phyloP scores from a whole-genome alignment of 306 rosid species.

The Styphnolobium japonicum region DNA sequence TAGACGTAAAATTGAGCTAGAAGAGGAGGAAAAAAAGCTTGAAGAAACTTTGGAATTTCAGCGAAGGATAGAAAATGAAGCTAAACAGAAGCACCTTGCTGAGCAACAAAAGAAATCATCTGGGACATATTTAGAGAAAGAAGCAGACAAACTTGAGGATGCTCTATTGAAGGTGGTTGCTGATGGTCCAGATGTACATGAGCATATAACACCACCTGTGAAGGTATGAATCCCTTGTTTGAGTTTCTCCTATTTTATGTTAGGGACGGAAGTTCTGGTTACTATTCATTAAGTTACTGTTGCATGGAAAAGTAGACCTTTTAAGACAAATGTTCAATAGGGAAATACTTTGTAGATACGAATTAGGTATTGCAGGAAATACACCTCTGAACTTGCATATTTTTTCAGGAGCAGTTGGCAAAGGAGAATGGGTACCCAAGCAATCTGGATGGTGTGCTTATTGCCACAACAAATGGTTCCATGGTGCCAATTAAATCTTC shows the following conservation, averaged over 20 bases:
- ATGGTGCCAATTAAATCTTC: slow-evolving; percentile 27
- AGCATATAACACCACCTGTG: slow-evolving; percentile 36
- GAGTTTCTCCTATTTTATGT: slow-evolving; percentile 1
- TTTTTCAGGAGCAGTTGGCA: slow-evolving; percentile 52
- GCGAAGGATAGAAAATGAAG: slow-evolving; percentile 84
- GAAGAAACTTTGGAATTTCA: slow-evolving; percentile 93
- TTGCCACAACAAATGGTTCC: slow-evolving; percentile 47
- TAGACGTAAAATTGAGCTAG: slow-evolving; percentile 75
- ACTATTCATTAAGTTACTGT: slow-evolving; percentile 14
- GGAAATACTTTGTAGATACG: slow-evolving; percentile 13
- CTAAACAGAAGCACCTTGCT: slow-evolving; percentile 89
- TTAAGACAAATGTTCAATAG: background rate
- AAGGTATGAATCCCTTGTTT: slow-evolving; percentile 43
- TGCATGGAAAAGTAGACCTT: slow-evolving; percentile 24
- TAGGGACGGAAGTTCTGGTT: background rate
- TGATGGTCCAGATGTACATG: slow-evolving; percentile 37
- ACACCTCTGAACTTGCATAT: slow-evolving; percentile 26
- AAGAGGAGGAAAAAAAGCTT: slow-evolving; percentile 90
- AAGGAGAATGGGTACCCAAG: slow-evolving; percentile 44
- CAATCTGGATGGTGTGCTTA: slow-evolving; percentile 41
- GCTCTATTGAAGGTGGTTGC: slow-evolving; percentile 30
- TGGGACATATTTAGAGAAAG: slow-evolving; percentile 42
- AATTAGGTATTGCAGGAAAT: slow-evolving; percentile 21
- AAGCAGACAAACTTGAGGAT: slow-evolving; percentile 38
- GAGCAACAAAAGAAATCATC: slow-evolving; percentile 76